Evolutionary conservation across 345 rosid genomes (phyloP).

Genomic region (Corchorus capsularis): DNA sequence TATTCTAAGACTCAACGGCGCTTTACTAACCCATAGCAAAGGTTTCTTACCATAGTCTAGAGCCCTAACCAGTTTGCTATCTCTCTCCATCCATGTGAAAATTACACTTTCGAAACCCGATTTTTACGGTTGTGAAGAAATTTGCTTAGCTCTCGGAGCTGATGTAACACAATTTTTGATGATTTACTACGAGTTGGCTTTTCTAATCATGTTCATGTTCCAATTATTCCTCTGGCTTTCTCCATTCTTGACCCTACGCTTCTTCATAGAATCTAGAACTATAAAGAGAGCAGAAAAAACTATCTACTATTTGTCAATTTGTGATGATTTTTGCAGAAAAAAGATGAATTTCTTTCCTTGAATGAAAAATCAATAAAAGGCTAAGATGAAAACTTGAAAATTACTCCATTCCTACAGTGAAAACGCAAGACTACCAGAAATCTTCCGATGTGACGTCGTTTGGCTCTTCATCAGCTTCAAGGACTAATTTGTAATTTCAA

Average conservation of each 20-base stretch:
- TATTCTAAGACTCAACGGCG: not conserved
- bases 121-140: not conserved
- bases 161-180: conserved; percentile 10
- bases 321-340: not conserved
- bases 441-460: not conserved
- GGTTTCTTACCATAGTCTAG: not conserved
- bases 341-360: not conserved
- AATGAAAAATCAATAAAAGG: too few relatives aligned
- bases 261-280: not conserved
- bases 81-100: not conserved
- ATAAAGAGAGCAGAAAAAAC: too few relatives aligned
- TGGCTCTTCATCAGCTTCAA: not conserved
- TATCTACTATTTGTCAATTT: too few relatives aligned
- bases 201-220: not conserved
- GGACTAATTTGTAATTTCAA: not conserved
- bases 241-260: too few relatives aligned
- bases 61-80: conserved; percentile 2
- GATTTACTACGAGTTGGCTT: not conserved
- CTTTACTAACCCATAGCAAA: not conserved
- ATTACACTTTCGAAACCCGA: not conserved
- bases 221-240: not conserved
- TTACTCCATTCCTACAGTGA: not conserved
- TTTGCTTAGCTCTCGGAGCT: not conserved
- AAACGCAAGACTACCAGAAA: not conserved
- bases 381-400: not conserved